phyloP scores from a whole-genome alignment of 352 stramenopile genomes.

The Hyaloperonospora arabidopsidis region DNA sequence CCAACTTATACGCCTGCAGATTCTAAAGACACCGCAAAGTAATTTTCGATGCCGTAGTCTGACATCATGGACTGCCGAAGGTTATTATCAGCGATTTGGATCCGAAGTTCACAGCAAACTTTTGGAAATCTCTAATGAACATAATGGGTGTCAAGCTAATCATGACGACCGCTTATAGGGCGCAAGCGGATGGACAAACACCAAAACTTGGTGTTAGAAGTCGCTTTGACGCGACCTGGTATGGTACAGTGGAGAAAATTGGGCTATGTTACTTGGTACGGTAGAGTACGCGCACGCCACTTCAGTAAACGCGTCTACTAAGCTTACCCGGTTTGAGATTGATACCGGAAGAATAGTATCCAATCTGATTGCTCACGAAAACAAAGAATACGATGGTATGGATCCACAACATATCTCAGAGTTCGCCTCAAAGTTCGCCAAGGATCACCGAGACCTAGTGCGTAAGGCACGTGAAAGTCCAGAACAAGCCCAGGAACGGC shows the following conservation, averaged over 20 bases:
- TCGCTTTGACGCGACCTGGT: constrained; percentile 12
- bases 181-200: constrained; percentile 2
- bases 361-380: background rate
- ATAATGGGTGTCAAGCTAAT: constrained; percentile 1
- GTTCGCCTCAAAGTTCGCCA: constrained; percentile 6
- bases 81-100: constrained; percentile 7
- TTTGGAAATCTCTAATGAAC: background rate
- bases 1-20: background rate
- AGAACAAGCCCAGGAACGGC: constrained; percentile 5
- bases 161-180: background rate
- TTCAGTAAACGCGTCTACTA: background rate
- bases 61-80: background rate
- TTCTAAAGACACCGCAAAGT: background rate
- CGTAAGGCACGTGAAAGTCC: constrained; percentile 2
- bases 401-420: background rate
- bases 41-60: background rate
- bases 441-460: constrained; percentile 13
- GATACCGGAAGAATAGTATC: constrained; percentile 1
- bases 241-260: constrained; percentile 3
- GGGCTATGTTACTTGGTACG: background rate
- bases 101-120: constrained; percentile 1
- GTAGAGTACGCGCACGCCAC: background rate
- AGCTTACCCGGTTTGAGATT: background rate
- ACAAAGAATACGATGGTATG: background rate
- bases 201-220: constrained; percentile 15